Evolutionary conservation across 2,329 filamentous ascomycete species (phyloP).

Genomic region (Colletotrichum shisoi): DNA sequence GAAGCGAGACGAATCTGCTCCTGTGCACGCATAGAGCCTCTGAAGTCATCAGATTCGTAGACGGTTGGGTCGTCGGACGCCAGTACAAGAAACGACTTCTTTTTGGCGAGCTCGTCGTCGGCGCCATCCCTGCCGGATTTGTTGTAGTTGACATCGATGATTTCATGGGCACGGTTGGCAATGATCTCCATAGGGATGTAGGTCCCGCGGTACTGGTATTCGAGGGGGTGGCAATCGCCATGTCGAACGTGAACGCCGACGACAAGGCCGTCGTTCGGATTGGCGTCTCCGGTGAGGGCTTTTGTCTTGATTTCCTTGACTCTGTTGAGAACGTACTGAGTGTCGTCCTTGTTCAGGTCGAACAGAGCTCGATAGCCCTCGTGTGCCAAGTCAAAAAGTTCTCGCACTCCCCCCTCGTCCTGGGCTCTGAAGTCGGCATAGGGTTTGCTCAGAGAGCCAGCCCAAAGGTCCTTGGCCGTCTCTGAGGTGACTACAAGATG

Average conservation of each 20-base stretch:
- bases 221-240: conserved; percentile 79
- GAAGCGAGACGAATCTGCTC: conserved; percentile 78
- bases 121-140: conserved; percentile 48
- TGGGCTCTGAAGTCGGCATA: conserved; percentile 65
- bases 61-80: conserved; percentile 85
- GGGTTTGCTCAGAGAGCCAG: conserved; percentile 56
- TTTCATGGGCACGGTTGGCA: conserved; percentile 63
- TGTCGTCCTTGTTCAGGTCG: conserved; percentile 70
- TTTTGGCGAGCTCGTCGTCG: conserved; percentile 49
- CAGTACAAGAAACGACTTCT: conserved; percentile 64
- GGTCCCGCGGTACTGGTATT: conserved; percentile 77
- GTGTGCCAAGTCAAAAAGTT: conserved; percentile 73
- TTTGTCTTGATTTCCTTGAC: conserved; percentile 62
- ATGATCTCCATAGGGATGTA: conserved; percentile 81
- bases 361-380: conserved; percentile 78
- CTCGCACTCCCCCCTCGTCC: conserved; percentile 53
- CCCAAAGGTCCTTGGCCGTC: conserved; percentile 71
- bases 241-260: conserved; percentile 82
- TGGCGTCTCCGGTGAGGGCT: conserved; percentile 53
- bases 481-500: conserved; percentile 78
- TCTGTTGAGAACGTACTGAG: conserved; percentile 68
- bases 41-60: conserved; percentile 71
- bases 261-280: conserved; percentile 59
- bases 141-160: conserved; percentile 62
- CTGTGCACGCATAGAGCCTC: conserved; percentile 68